Conservation (phyloP, 805 yeast genomes). For the Wickerhamomyces queroliae region DNA sequence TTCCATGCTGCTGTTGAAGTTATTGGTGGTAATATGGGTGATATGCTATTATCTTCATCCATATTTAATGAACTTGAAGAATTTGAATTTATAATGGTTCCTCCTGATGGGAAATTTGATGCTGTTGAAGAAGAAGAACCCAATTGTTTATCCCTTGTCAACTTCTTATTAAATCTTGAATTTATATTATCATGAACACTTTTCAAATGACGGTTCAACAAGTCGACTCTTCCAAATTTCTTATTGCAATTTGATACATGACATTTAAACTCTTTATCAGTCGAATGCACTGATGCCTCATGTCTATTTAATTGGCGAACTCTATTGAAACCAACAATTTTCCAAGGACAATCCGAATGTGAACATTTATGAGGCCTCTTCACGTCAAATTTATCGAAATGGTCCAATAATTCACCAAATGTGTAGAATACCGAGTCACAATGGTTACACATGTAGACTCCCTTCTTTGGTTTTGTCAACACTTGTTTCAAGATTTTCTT, state of each 20-base stretch:
- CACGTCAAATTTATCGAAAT: slow-evolving; percentile 27
- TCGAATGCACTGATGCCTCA: slow-evolving; percentile 18
- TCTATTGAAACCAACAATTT: slow-evolving; percentile 32
- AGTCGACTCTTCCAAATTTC: slow-evolving; percentile 41
- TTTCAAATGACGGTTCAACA: slow-evolving; percentile 28
- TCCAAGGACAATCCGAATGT: slow-evolving; percentile 33
- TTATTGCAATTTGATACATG: slow-evolving; percentile 73
- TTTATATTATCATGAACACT: slow-evolving; percentile 33
- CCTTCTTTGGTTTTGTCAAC: slow-evolving; percentile 27
- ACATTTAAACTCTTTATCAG: slow-evolving; percentile 49
- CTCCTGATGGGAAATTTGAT: background rate
- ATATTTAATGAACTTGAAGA: background rate
- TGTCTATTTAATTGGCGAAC: slow-evolving; percentile 31
- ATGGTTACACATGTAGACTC: slow-evolving; percentile 31
- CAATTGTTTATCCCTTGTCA: slow-evolving; percentile 7
- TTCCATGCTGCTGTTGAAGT: too few species aligned
- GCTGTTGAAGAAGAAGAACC: slow-evolving; percentile 3
- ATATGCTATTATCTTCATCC: background rate
- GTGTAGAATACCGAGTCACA: slow-evolving; percentile 27
- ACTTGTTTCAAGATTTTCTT: slow-evolving; percentile 23
- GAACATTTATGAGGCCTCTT: slow-evolving; percentile 30
- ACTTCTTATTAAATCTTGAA: slow-evolving; percentile 33
- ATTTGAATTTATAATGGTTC: background rate
- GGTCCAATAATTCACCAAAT: slow-evolving; percentile 28
- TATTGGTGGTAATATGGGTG: background rate